phyloP scores from a whole-genome alignment of 306 rosid species.

The Glycine latifolia region DNA sequence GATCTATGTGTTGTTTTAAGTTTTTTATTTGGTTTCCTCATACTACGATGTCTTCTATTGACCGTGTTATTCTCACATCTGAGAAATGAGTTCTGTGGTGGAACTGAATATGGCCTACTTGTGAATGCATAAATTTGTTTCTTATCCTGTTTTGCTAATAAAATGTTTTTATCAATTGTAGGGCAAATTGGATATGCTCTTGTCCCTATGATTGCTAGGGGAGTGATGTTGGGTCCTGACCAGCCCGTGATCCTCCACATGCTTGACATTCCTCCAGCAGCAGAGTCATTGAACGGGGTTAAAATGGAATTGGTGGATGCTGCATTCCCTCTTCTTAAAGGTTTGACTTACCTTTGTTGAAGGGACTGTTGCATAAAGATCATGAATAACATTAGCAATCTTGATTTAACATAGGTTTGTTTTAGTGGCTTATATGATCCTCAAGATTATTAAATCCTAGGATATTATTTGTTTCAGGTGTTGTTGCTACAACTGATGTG shows the following conservation, averaged over 20 bases:
- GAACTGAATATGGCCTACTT: neutral
- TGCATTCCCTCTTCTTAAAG: conserved; percentile 51
- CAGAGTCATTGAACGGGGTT: conserved; percentile 79
- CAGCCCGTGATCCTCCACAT: conserved; percentile 96
- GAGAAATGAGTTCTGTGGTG: neutral
- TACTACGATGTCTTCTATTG: neutral
- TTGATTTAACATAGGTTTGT: neutral
- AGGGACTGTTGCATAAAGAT: neutral
- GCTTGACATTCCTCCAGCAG: conserved; percentile 93
- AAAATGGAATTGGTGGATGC: conserved; percentile 54
- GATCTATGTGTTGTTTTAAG: neutral
- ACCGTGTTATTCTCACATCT: neutral
- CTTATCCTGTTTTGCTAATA: conserved; percentile 35
- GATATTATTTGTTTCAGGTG: conserved; percentile 65
- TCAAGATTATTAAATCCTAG: neutral
- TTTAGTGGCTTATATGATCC: neutral
- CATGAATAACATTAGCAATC: neutral
- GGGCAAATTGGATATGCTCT: conserved; percentile 99
- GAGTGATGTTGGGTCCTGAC: conserved; percentile 89
- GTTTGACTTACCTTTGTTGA: conserved; percentile 16
- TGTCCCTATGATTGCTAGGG: conserved; percentile 98
- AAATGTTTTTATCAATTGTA: conserved; percentile 47
- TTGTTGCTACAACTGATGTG: conserved; percentile 97
- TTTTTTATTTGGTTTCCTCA: neutral
- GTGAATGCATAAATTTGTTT: neutral